A percentile compares a stretch with the other conserved stretches of the same genome.
These are phyloP conservation scores for Microdochium nivale DNA, from an alignment of 2,329 filamentous ascomycete genomes.

Conservation along the genomic window DNA sequence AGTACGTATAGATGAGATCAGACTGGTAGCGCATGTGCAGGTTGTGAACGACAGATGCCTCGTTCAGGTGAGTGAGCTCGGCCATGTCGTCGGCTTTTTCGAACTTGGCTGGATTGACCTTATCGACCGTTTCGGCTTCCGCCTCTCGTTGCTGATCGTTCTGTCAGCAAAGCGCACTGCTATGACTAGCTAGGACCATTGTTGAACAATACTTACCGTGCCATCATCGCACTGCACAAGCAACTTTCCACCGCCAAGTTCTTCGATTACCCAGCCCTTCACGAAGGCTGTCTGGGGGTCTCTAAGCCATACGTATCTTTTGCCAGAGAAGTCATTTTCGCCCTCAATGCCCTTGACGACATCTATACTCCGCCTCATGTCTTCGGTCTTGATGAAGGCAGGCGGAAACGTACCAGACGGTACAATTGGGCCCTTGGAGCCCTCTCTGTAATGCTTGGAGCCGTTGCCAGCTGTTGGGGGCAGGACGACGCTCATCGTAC, in stretches of 20 bases:
- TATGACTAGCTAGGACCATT: not conserved
- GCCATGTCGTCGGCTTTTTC: constrained; percentile 99
- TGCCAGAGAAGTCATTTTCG: constrained; percentile 97
- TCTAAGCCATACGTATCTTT: constrained; percentile 95
- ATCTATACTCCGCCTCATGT: constrained; percentile 51
- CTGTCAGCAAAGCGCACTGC: constrained; percentile 8
- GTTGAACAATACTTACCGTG: constrained; percentile 47
- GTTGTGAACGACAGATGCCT: constrained; percentile 96
- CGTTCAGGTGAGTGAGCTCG: constrained; percentile 93
- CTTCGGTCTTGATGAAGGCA: constrained; percentile 87
- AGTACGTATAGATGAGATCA: constrained; percentile 97
- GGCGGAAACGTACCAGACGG: constrained; percentile 84
- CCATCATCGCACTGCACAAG: constrained; percentile 92
- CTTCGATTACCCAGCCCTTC: constrained; percentile 84
- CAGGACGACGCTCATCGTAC: constrained; percentile 34
- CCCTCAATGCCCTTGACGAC: constrained; percentile 73
- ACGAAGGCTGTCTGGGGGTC: constrained; percentile 84
- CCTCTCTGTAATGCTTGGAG: constrained; percentile 34
- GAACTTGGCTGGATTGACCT: constrained; percentile 98
- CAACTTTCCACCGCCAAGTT: constrained; percentile 59
- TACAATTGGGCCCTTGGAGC: constrained; percentile 57
- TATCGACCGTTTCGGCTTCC: constrained; percentile 82
- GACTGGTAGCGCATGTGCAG: constrained; percentile 90
- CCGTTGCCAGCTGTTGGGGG: constrained; percentile 25
- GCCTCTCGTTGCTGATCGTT: constrained; percentile 69